phyloP scores from a whole-genome alignment of 2,329 filamentous ascomycete genomes.

The Chalaropsis thielavioides region DNA sequence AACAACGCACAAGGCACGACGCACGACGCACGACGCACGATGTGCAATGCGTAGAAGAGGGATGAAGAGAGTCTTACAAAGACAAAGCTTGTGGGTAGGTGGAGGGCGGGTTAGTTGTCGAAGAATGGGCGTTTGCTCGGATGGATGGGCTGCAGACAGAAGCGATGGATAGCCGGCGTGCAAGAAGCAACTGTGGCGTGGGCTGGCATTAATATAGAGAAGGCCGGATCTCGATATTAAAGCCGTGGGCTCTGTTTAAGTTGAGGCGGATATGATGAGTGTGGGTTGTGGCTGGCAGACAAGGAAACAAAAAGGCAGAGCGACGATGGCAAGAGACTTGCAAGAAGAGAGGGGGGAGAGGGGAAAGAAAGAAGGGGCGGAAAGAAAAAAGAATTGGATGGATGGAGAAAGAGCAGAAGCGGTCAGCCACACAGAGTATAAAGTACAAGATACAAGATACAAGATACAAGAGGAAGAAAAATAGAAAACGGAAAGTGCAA shows the following conservation, averaged over 20 bases:
- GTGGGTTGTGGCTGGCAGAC: background rate
- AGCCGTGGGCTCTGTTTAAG: background rate
- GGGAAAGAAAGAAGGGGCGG: conserved; percentile 10
- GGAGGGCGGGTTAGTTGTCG: background rate
- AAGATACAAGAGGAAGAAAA: background rate
- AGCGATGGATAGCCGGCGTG: background rate
- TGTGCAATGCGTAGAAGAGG: background rate
- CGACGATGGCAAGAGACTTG: background rate
- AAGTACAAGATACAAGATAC: background rate
- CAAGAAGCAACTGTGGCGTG: background rate
- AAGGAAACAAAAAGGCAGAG: background rate
- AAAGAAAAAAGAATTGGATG: conserved; percentile 16
- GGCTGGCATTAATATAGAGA: background rate
- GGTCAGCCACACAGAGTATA: background rate
- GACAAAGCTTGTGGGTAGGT: background rate
- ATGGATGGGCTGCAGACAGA: too few relatives aligned
- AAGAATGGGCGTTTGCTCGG: background rate
- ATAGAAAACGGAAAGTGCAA: background rate
- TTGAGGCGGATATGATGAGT: background rate
- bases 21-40: too few relatives aligned
- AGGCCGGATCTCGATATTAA: background rate
- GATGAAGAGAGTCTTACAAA: background rate
- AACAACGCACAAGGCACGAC: background rate
- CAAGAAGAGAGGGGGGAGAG: background rate
- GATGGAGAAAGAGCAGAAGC: conserved; percentile 6